A percentile compares a stretch with the other conserved stretches of the same genome.
Evolutionary conservation across 2,329 filamentous ascomycete genomes (phyloP).

Genomic region (Blastomyces silverae): DNA sequence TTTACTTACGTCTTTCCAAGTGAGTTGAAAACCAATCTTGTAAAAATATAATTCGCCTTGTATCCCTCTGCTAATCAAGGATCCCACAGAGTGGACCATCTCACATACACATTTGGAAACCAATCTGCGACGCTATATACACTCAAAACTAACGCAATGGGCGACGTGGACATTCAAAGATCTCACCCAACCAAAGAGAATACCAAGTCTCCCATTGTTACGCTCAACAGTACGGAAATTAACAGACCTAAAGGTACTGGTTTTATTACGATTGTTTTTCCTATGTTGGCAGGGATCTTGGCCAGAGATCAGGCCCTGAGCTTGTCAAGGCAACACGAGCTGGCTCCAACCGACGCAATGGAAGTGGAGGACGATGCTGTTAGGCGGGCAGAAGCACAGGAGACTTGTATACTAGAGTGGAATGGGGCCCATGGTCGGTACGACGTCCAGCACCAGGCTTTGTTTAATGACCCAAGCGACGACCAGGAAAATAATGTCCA

Average conservation of each 20-base stretch:
- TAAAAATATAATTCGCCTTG: neutral
- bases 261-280: constrained; percentile 42
- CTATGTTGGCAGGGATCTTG: constrained; percentile 45
- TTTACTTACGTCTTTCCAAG: constrained; percentile 40
- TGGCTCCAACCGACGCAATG: constrained; percentile 37
- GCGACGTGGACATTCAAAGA: constrained; percentile 39
- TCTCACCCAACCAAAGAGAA: constrained; percentile 38
- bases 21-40: constrained; percentile 23
- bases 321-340: constrained; percentile 35
- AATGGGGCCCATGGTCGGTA: constrained; percentile 38
- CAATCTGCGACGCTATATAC: constrained; percentile 41
- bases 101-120: constrained; percentile 41
- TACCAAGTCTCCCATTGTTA: constrained; percentile 40
- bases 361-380: constrained; percentile 42
- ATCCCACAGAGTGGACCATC: constrained; percentile 32
- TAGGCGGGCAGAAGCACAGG: constrained; percentile 39
- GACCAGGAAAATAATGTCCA: constrained; percentile 32
- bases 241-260: constrained; percentile 30
- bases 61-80: constrained; percentile 20
- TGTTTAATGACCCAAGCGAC: constrained; percentile 25
- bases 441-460: constrained; percentile 43
- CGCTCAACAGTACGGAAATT: constrained; percentile 31
- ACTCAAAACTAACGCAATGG: constrained; percentile 38
- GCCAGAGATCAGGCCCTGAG: constrained; percentile 43
- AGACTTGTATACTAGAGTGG: constrained; percentile 44